Evolutionary conservation across 352 stramenopile genomes (phyloP).

Genomic region (Phytophthora chlamydospora): DNA sequence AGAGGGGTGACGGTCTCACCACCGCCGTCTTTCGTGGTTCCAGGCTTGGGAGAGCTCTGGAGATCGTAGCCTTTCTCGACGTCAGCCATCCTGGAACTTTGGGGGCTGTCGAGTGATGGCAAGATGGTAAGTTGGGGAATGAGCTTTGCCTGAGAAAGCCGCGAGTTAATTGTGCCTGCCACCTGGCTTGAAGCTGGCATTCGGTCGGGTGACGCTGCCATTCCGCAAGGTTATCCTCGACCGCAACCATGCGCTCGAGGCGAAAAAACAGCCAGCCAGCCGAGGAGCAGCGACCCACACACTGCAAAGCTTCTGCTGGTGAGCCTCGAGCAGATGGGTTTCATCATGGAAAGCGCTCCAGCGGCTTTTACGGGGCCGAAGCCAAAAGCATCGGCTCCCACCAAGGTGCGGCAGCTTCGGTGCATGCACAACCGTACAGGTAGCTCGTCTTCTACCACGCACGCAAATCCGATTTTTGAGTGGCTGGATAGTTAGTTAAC

Average conservation of each 20-base stretch:
- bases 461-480: too few relatives aligned
- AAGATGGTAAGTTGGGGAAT: constrained; percentile 37
- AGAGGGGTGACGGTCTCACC: constrained; percentile 15
- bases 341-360: too few relatives aligned
- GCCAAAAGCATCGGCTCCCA: not conserved
- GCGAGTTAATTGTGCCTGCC: not conserved
- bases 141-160: not conserved
- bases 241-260: constrained; percentile 6
- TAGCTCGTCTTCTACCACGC: too few relatives aligned
- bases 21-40: constrained; percentile 7
- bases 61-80: constrained; percentile 40
- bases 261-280: constrained; percentile 20
- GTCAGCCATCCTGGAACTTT: constrained; percentile 30
- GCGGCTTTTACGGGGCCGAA: constrained; percentile 3
- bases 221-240: constrained; percentile 5
- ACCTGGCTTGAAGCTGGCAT: not conserved
- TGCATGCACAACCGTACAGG: too few relatives aligned
- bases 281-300: constrained; percentile 5
- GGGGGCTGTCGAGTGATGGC: not conserved
- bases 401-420: too few relatives aligned
- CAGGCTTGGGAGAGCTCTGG: constrained; percentile 32
- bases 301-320: constrained; percentile 19
- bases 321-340: constrained; percentile 17
- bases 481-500: too few relatives aligned
- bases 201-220: not conserved